A percentile compares a stretch with the other conserved stretches of the same genome.
Conservation (phyloP, 2,329 filamentous ascomycete species). For the Rutstroemia sp. region DNA sequence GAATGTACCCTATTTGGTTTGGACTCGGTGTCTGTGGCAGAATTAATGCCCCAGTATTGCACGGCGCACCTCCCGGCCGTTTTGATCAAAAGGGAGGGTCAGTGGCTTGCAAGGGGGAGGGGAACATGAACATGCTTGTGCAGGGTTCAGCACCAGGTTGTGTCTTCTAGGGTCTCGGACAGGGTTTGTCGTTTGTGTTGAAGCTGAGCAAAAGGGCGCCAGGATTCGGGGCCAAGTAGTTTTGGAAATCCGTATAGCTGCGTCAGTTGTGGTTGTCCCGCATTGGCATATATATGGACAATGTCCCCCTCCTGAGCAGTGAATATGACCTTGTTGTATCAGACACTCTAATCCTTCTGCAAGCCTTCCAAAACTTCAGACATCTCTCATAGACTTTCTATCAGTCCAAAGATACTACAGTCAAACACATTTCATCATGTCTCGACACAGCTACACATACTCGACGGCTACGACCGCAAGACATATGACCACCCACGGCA, state of each 20-base stretch:
- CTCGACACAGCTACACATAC: constrained; percentile 27
- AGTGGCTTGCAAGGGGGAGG: constrained; percentile 2
- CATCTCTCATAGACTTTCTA: constrained; percentile 9
- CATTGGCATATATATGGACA: constrained; percentile 26
- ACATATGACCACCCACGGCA: constrained; percentile 66
- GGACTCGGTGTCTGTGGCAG: constrained; percentile 7
- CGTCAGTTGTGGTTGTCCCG: constrained; percentile 18
- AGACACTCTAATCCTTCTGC: constrained; percentile 11
- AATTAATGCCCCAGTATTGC: constrained; percentile 7
- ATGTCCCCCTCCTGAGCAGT: constrained; percentile 18
- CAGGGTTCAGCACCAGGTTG: constrained; percentile 6
- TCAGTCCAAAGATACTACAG: constrained; percentile 7
- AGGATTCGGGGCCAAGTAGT: constrained; percentile 18
- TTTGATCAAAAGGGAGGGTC: constrained; percentile 5
- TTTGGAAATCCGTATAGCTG: constrained; percentile 20
- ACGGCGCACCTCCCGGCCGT: constrained; percentile 10
- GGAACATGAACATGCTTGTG: constrained; percentile 8
- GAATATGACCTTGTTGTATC: constrained; percentile 15
- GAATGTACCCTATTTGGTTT: constrained; percentile 6
- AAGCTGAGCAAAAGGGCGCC: constrained; percentile 17
- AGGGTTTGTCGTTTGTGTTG: constrained; percentile 14
- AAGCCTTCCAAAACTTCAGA: constrained; percentile 1
- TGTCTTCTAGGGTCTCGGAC: neutral
- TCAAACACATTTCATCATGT: constrained; percentile 21
- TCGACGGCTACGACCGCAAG: constrained; percentile 34